These are phyloP conservation scores for Cyberlindnera americana DNA, from an alignment of 805 yeast genomes.

Conservation along the genomic window DNA sequence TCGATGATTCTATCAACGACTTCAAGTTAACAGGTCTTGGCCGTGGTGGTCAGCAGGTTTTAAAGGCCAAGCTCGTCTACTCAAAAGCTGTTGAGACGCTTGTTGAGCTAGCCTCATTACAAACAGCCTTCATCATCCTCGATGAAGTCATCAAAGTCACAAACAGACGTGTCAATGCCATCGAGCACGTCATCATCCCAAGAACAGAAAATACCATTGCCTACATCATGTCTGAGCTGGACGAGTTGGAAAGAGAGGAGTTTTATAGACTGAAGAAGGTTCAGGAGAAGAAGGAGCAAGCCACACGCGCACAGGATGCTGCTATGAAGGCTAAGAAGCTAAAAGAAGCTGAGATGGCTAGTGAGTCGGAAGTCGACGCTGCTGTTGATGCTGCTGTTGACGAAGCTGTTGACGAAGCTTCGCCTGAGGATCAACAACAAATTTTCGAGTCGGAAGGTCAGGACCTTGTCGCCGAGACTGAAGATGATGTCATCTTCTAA, in stretches of 20 bases:
- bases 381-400: slow-evolving; percentile 19
- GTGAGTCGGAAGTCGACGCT: too few relatives aligned
- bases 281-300: slow-evolving; percentile 28
- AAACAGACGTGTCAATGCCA: slow-evolving; percentile 96
- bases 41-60: slow-evolving; percentile 98
- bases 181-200: slow-evolving; percentile 97
- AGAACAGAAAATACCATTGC: slow-evolving; percentile 93
- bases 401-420: slow-evolving; percentile 16
- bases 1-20: slow-evolving; percentile 84
- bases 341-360: slow-evolving; percentile 29
- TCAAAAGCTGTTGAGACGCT: slow-evolving; percentile 96
- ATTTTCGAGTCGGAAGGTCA: slow-evolving; percentile 19
- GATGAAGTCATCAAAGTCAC: slow-evolving; percentile 98
- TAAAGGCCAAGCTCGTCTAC: slow-evolving; percentile 88
- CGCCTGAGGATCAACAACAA: too few relatives aligned
- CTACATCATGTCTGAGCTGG: slow-evolving; percentile 91
- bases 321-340: slow-evolving; percentile 29
- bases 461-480: slow-evolving; percentile 36
- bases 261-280: slow-evolving; percentile 95
- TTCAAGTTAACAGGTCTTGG: slow-evolving; percentile 96
- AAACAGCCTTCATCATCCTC: slow-evolving; percentile 92
- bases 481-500: slow-evolving; percentile 45
- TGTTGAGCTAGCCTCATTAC: slow-evolving; percentile 92
- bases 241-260: slow-evolving; percentile 97
- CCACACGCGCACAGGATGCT: slow-evolving; percentile 28